Conservation (phyloP, 768 basidiomycete species). For the Russula lepida region DNA sequence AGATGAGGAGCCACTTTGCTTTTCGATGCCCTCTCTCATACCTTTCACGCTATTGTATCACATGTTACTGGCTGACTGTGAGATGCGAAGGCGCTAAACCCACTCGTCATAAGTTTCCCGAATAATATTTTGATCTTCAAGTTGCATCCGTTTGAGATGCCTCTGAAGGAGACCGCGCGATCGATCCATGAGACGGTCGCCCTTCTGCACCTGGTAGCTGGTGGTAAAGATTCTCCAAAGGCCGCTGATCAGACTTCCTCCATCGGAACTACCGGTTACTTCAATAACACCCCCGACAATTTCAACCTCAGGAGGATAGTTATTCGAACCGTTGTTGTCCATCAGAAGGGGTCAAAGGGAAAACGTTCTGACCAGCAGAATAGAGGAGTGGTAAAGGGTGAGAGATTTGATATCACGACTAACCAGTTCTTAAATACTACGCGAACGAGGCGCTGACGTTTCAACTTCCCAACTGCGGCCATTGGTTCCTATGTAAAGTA, state of each 20-base stretch:
- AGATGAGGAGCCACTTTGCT: too few relatives aligned
- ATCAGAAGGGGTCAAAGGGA: not conserved
- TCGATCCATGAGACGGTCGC: not conserved
- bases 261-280: not conserved
- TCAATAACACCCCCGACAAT: not conserved
- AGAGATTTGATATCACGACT: too few relatives aligned
- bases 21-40: not conserved
- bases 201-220: not conserved
- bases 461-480: not conserved
- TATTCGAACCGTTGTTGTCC: not conserved
- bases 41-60: not conserved
- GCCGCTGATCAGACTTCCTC: not conserved
- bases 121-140: not conserved
- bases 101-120: fast-evolving
- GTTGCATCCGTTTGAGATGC: not conserved
- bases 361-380: too few relatives aligned
- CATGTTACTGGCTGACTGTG: not conserved
- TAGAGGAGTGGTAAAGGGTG: too few relatives aligned
- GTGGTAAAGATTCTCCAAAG: not conserved
- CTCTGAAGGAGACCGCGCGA: not conserved
- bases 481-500: not conserved
- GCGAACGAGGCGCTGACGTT: not conserved
- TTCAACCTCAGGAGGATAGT: not conserved
- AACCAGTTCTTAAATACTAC: too few relatives aligned
- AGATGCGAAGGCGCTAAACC: not conserved